Conservation (phyloP, 345 rosid genomes). For the Salix caprea region DNA sequence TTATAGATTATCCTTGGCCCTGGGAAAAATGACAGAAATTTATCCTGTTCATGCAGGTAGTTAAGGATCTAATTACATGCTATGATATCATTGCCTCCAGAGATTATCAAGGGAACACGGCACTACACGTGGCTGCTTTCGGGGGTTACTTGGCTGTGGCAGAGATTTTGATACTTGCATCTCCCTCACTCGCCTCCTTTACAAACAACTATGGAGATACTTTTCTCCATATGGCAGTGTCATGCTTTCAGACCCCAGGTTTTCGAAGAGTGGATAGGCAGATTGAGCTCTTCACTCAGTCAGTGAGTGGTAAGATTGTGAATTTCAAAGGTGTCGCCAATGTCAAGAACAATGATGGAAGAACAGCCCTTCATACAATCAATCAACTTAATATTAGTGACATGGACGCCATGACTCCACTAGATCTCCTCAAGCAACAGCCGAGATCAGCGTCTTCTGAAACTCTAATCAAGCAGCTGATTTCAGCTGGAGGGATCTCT, state of each 20-base stretch:
- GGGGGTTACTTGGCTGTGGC: slow-evolving; percentile 59
- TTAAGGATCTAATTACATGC: slow-evolving; percentile 56
- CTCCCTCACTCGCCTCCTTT: slow-evolving; percentile 40
- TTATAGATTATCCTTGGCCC: not conserved
- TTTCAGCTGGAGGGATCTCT: slow-evolving; percentile 75
- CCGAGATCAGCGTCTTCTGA: slow-evolving; percentile 67
- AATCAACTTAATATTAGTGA: slow-evolving; percentile 58
- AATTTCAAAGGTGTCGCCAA: slow-evolving; percentile 50
- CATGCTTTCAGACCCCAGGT: slow-evolving; percentile 68
- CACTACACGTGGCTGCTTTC: slow-evolving; percentile 79
- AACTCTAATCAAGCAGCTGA: slow-evolving; percentile 68
- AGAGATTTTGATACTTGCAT: slow-evolving; percentile 45
- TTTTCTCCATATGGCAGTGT: slow-evolving; percentile 80
- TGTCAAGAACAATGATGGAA: slow-evolving; percentile 59
- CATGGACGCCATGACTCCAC: slow-evolving; percentile 64
- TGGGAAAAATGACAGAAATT: not conserved
- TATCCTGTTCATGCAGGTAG: slow-evolving; percentile 42
- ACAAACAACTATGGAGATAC: slow-evolving; percentile 67
- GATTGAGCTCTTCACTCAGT: slow-evolving; percentile 61
- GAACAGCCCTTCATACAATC: slow-evolving; percentile 66
- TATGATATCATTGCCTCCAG: slow-evolving; percentile 38
- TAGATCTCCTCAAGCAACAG: slow-evolving; percentile 69
- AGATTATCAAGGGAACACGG: slow-evolving; percentile 75
- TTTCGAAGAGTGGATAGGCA: slow-evolving; percentile 71
- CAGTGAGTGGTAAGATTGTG: slow-evolving; percentile 36